Conservation (phyloP, 768 basidiomycete species). For the Lactarius indigo region DNA sequence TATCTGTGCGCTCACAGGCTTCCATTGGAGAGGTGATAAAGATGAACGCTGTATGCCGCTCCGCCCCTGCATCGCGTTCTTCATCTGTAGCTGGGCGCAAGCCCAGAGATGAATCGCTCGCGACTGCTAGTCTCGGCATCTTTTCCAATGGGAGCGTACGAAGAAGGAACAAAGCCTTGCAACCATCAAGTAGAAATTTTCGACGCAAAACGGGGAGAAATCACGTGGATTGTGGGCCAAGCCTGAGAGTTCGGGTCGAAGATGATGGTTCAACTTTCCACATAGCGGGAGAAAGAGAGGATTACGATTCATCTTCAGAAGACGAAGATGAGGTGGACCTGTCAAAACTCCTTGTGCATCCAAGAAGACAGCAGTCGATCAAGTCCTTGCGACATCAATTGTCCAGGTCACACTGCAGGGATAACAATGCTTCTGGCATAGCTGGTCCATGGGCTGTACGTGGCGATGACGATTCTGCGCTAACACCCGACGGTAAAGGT, state of each 20-base stretch:
- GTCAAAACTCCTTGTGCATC: slow-evolving; percentile 62
- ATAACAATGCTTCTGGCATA: not conserved
- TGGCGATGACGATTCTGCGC: not conserved
- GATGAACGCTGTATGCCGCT: slow-evolving; percentile 61
- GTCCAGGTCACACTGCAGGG: not conserved
- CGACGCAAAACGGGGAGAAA: slow-evolving; percentile 30
- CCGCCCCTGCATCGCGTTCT: slow-evolving; percentile 63
- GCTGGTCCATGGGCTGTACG: not conserved
- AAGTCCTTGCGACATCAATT: slow-evolving; percentile 66
- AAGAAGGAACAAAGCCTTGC: slow-evolving; percentile 31
- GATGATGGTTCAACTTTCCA: slow-evolving; percentile 50
- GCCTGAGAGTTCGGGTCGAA: slow-evolving; percentile 44
- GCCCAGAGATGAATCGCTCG: slow-evolving; percentile 13
- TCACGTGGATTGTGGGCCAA: slow-evolving; percentile 31
- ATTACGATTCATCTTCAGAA: slow-evolving; percentile 30
- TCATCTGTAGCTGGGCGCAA: slow-evolving; percentile 39
- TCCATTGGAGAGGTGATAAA: slow-evolving; percentile 43
- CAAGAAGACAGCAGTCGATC: slow-evolving; percentile 72
- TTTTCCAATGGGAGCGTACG: slow-evolving; percentile 25
- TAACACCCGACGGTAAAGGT: not conserved
- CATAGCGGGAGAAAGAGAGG: slow-evolving; percentile 26
- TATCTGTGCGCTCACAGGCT: slow-evolving; percentile 28
- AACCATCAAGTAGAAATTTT: slow-evolving; percentile 14
- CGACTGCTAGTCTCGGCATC: slow-evolving; percentile 4
- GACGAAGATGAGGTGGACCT: slow-evolving; percentile 59